Evolutionary conservation across 768 basidiomycete species (phyloP), one percentile per base, ranked within the genome.

Genomic region (Phlebiopsis flavidoalba): DNA sequence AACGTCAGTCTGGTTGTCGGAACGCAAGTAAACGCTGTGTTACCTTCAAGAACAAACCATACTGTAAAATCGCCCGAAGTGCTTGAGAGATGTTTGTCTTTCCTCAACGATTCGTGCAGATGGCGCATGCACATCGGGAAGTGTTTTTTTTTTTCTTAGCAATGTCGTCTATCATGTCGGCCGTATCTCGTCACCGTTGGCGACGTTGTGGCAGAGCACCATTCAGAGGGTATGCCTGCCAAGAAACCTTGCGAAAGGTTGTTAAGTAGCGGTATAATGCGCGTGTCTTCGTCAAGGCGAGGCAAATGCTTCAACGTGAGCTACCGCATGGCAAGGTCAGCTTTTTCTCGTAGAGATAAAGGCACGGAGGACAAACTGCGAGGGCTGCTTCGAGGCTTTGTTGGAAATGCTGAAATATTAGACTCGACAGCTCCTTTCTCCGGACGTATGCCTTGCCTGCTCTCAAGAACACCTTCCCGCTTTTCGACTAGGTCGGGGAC

Each of bases 81-180:
- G 95, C 71, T 95, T 96, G 65, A 99, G 65, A 99, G 76, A 71
- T 98, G 96, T 53, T 85, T 82, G 71, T 93, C 90, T 64, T 82
- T 76, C 63, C 83, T 80, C 60, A 98, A 75, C 56, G 77, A 84
- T 57, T 91, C 90, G 69, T 98, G 95, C 56, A 97, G 75, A 65
- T 87, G 88, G 53, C 93, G 86, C 95, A 97, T 97, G 72, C 97
- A 99, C 65, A 93, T 77, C 0, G 97, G 97, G 82, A 93, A 98
- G 71, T 98, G 93, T 71, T 88, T 89, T 66, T 76, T 79, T 98
- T 93, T 71, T 88, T 89, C 66, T 76, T 79, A 0, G 95, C 86
- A 31, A 98, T 75, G 35, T 88, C 88, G 67, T 97, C 91, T 1
- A 99, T 80, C 95, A 96, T 95, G 56, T 97, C 96, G 0, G 95